Base-by-base conservation (phyloP, 2,329 filamentous ascomycete genomes). In the Diaporthe longicolla region DNA sequence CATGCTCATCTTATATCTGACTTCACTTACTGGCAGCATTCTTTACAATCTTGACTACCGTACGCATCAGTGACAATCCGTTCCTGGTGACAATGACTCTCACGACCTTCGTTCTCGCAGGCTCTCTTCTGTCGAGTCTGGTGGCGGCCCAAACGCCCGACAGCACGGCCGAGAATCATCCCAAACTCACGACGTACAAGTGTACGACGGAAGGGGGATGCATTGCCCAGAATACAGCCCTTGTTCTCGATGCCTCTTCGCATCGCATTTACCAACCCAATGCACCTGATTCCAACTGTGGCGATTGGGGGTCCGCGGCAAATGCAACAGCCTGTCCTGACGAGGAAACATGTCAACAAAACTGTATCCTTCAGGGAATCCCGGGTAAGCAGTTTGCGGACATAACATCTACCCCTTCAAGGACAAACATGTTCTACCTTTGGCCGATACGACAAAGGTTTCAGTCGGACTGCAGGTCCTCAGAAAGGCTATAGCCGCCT, bases 341-440 rank as follows among this genome's bases (percentile, higher is more conserved):
- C 75, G 83, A 84, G 73, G 83, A 82, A 72, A 84, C 85, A 0
- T 91, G 89, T 75, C 85, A 87, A 4, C 78, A 85, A 77, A 90
- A 90, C 80, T 91, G 89, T 78, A 82, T 88, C 73, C 84, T 90
- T 54, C 85, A 89, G 50, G 88, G 86, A 29, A 84, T 88, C 59
- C 78, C 78, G 13, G 37, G 37, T 40, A 40, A 40, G 37, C 37
- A 40, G 37, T 11, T 40, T 40, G 37, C 37, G 11, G 13, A 40
- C 37, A 40, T 15, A 13, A 13, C 15, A 11, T 40, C 11, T 40
- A 40, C 37, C 37, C 37, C 37, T 40, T 40, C 11, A 40, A 40
- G 10, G 10, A 40, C 37, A 13, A 40, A 40, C 37, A 40, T 40
- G 37, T 40, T 1, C 37, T 13, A 40, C 37, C 37, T 32, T 32